Percentiles rank a stretch among this genome's conserved stretches.
These are phyloP conservation scores for Conidiobolus incongruus DNA, from an alignment of 371 early-diverging fungal genomes.

Conservation along the genomic window DNA sequence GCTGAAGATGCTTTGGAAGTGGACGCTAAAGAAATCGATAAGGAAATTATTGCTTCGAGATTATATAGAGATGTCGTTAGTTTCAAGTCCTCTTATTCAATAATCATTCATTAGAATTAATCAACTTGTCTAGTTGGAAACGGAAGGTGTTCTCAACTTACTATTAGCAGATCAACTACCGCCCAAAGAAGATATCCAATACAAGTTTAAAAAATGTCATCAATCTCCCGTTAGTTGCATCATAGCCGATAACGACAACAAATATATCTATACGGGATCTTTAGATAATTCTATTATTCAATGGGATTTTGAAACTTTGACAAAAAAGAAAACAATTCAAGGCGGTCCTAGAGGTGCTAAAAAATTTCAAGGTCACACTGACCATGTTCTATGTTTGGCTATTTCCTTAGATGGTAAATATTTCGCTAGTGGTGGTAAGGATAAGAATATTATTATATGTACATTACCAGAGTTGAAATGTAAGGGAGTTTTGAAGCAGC, in stretches of 20 bases:
- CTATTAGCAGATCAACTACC: too few species aligned
- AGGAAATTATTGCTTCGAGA: conserved; percentile 76
- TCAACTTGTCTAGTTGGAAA: too few species aligned
- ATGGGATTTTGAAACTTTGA: conserved; percentile 35
- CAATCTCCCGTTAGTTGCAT: conserved; percentile 55
- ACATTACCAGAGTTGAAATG: conserved; percentile 44
- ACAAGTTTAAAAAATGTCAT: too few species aligned
- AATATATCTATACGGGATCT: conserved; percentile 58
- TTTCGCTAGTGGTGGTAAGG: conserved; percentile 68
- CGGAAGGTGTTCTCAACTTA: too few species aligned
- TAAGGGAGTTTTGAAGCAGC: conserved; percentile 51
- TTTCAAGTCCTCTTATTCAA: too few species aligned
- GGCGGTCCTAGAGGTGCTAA: conserved; percentile 57
- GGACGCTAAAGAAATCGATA: conserved; percentile 82
- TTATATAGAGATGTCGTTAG: conserved; percentile 63
- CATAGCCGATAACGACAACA: conserved; percentile 36
- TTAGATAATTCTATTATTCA: conserved; percentile 78
- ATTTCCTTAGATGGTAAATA: conserved; percentile 60
- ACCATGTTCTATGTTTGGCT: conserved; percentile 57
- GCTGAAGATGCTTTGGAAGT: conserved; percentile 40
- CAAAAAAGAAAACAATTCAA: conserved; percentile 29
- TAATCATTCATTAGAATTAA: too few species aligned
- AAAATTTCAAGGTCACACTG: conserved; percentile 55
- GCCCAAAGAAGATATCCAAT: too few species aligned
- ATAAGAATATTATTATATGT: conserved; percentile 83